Conservation (phyloP, 805 yeast species). For the Saturnispora zaruensis region DNA sequence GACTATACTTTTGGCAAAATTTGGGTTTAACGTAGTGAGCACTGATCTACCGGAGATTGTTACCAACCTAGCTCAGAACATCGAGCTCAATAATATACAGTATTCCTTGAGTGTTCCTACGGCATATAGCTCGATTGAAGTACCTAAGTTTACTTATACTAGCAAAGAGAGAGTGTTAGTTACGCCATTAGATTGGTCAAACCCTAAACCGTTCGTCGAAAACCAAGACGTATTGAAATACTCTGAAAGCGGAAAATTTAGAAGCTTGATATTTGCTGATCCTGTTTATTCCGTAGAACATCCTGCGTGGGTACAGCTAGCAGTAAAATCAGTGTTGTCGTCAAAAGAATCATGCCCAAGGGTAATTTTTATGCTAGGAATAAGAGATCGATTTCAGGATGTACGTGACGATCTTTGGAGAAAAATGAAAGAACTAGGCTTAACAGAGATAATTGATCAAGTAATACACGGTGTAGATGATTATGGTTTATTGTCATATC, state of each 20-base stretch:
- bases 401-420: constrained; percentile 58
- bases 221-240: constrained; percentile 14
- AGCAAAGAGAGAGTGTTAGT: constrained; percentile 21
- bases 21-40: constrained; percentile 43
- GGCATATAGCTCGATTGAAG: not conserved
- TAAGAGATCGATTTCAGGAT: constrained; percentile 54
- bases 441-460: constrained; percentile 29
- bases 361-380: constrained; percentile 68
- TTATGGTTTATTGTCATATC: constrained; percentile 64
- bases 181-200: constrained; percentile 62
- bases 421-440: constrained; percentile 35
- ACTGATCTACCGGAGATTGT: constrained; percentile 80
- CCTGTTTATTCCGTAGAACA: constrained; percentile 82
- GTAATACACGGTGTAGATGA: constrained; percentile 71
- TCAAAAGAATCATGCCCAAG: constrained; percentile 26
- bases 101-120: constrained; percentile 1
- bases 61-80: constrained; percentile 55
- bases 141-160: constrained; percentile 17
- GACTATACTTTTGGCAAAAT: constrained; percentile 57
- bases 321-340: constrained; percentile 43
- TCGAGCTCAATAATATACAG: constrained; percentile 39
- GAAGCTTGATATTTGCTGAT: constrained; percentile 69
- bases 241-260: constrained; percentile 29
- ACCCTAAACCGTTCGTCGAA: constrained; percentile 35
- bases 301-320: constrained; percentile 61